Base-by-base conservation (phyloP, 441 rosid genomes). In the Croton setiger region DNA sequence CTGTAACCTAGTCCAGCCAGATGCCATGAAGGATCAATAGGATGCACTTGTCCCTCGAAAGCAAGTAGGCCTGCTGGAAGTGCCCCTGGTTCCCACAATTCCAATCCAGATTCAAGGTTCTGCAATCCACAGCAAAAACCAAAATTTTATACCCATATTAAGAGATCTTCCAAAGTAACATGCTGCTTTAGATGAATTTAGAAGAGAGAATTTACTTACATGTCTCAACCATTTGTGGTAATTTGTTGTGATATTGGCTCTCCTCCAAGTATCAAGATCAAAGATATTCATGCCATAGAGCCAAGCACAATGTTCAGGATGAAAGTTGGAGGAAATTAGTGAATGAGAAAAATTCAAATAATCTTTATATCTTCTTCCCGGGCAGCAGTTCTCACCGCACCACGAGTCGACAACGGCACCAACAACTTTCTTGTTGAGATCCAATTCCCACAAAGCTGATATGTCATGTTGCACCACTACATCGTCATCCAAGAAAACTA, bases 401-500 rank as follows among this genome's bases (percentile, higher is more conserved):
- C 85, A 80, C 21, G 95, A 88, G 67, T 86, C 84, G 56, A 86
- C 74, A 69, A 90, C 97, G 57, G 96, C 96, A 61, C 92, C 98
- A 53, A 81, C 85, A 35, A 80, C 91, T 76, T 90, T 94, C 59
- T 87, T 83, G 12, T 87, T 76, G 74, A 94, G 96, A 76, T 87
- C 86, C 68, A 81, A 53, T 62, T 84, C 90, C 97, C 96, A 94
- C 71, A 94, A 78, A 51, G 92, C 60, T 60, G 96, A 91, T 74
- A 88, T 74, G 81, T 94, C 97, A 45, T 77, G 96, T 72, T 89
- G 98, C 55, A 91, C 87, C 35, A 91, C 93, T 37, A 91, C 87
- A 86, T 94, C 97, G 75, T 94, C 96, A 18, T 90, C 97, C 86
- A 94, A 86, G 86, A 94, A 86, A 66, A 91, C 90, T 74, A 94